Base-by-base conservation (phyloP, 2,329 filamentous ascomycete species). In the Fusarium vanettenii region DNA sequence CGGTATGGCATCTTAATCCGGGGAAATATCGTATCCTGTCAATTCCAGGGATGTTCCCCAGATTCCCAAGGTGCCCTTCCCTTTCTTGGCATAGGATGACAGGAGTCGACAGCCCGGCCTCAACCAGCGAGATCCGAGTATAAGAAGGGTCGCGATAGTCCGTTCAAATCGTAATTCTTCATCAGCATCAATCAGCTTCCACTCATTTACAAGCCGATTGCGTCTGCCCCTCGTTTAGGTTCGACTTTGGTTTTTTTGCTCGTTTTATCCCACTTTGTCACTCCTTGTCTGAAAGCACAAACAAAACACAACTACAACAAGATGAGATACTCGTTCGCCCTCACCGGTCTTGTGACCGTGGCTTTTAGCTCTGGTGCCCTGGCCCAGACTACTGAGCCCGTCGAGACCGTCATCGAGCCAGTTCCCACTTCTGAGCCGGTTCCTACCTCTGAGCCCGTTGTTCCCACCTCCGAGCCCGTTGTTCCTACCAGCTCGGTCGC, bases 301-400 rank as follows among this genome's bases (percentile, higher is more conserved):
- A n/a, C 25, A 31, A 18, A 52, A 9, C 7, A 27, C 60, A 55
- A 59, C 25, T 6, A 13, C 39, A 11, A 25, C 37, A 73, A 60
- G 37, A 74, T 74, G 72, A 74, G 72, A 75, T 74, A 74, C 62
- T 73, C 72, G 25, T 31, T 64, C 31, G 59, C 72, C 50, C 50
- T 74, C 18, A 66, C 69, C 48, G 72, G 72, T 75, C 72, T 74
- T 64, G 45, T 74, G 72, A 73, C 72, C 69, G 37, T 75, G n/a
- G 69, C 72, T n/a, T 52, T 74, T 48, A 37, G 72, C 25, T 61
- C 72, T 1, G 33, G 57, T 41, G 72, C 18, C 8, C 11, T 70
- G 13, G 72, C 72, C 10, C 71, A 66, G 57, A 37, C 64, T 33
- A 66, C 64, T 22, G 57, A 20, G 1, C 48, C 45, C 18, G 20